Conservation (phyloP, 2,329 filamentous ascomycete species). For the Thermomyces lanuginosus region DNA sequence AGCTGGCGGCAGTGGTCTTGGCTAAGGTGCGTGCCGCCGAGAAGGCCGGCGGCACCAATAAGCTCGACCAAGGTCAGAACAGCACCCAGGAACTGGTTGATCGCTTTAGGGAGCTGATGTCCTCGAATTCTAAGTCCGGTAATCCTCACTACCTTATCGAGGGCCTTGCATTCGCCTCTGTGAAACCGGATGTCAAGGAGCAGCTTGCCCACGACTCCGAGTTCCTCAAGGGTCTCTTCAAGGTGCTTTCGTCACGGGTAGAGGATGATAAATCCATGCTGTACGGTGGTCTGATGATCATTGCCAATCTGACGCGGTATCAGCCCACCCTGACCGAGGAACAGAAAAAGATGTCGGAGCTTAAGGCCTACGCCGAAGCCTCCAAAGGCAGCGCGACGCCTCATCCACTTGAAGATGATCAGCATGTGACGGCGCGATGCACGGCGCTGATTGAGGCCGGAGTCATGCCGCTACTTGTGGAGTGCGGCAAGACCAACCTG, state of each 20-base stretch:
- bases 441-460: constrained; percentile 62
- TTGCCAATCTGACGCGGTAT: constrained; percentile 73
- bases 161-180: constrained; percentile 78
- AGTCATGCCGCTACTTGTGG: constrained; percentile 59
- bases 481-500: constrained; percentile 51
- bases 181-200: constrained; percentile 75
- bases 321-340: constrained; percentile 66
- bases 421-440: constrained; percentile 60
- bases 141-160: constrained; percentile 67
- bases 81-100: constrained; percentile 37
- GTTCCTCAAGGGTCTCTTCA: constrained; percentile 54
- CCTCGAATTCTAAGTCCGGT: constrained; percentile 22
- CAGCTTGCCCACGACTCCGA: constrained; percentile 50
- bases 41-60: constrained; percentile 13
- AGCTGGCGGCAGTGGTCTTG: constrained; percentile 53
- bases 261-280: constrained; percentile 54
- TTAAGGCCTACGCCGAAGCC: constrained; percentile 87
- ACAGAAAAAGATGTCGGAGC: constrained; percentile 75
- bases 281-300: constrained; percentile 73
- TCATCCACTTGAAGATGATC: constrained; percentile 58
- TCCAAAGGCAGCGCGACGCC: constrained; percentile 45
- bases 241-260: constrained; percentile 29
- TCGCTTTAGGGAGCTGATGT: constrained; percentile 36
- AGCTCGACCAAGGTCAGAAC: constrained; percentile 18
- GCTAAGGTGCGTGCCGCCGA: constrained; percentile 41